These are phyloP conservation scores for Xylaria sp. DNA, from an alignment of 2,329 filamentous ascomycete species.

Conservation along the genomic window DNA sequence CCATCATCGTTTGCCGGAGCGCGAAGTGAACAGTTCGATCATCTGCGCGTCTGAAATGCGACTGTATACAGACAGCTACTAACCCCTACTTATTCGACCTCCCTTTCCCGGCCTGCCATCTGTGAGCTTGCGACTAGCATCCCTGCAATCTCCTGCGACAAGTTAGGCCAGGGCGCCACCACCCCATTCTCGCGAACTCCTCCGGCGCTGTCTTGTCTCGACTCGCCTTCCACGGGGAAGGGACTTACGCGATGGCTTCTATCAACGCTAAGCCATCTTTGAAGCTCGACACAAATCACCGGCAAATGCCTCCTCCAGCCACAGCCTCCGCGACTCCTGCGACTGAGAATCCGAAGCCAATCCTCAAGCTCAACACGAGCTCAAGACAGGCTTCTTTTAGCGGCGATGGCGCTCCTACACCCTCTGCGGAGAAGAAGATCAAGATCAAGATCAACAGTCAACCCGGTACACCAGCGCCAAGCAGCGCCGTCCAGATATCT, in stretches of 20 bases:
- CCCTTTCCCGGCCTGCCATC: background rate
- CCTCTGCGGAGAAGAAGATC: conserved; percentile 43
- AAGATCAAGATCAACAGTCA: conserved; percentile 48
- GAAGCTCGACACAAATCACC: conserved; percentile 38
- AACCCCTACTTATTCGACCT: background rate
- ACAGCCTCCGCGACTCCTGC: conserved; percentile 25
- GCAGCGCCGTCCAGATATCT: conserved; percentile 32
- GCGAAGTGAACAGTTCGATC: background rate
- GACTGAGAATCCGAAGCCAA: conserved; percentile 39
- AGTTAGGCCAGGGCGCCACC: background rate
- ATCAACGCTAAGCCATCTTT: conserved; percentile 38
- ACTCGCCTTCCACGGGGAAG: background rate
- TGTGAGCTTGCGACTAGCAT: background rate
- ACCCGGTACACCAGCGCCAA: conserved; percentile 39
- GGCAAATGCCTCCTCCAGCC: conserved; percentile 40
- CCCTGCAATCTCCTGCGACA: background rate
- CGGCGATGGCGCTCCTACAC: conserved; percentile 36
- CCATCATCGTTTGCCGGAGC: background rate
- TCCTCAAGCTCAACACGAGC: conserved; percentile 42
- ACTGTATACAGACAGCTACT: background rate
- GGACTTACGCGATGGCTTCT: conserved; percentile 33
- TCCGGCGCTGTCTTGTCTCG: background rate
- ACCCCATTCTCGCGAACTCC: background rate
- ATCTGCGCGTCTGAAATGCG: background rate
- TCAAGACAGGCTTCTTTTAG: conserved; percentile 39